A percentile compares a stretch with the other conserved stretches of the same genome.
Conservation (phyloP, 2,329 filamentous ascomycete species). For the Elsinoe batatas region DNA sequence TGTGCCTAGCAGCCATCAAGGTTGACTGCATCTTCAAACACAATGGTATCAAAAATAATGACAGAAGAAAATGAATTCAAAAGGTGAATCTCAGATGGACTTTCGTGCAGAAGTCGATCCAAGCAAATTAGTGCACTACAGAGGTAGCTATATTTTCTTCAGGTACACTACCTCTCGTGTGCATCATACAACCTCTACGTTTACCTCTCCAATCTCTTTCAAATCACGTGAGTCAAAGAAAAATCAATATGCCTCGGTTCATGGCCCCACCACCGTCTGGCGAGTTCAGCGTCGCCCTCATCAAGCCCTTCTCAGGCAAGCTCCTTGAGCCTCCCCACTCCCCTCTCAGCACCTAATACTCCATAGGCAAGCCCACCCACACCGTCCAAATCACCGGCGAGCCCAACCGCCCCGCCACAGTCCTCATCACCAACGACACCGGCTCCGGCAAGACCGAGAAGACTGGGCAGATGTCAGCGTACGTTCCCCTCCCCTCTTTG, state of each 20-base stretch:
- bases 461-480: conserved; percentile 29
- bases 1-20: neutral
- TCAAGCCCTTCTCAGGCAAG: conserved; percentile 26
- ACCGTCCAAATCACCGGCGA: conserved; percentile 34
- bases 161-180: neutral
- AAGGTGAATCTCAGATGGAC: neutral
- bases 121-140: neutral
- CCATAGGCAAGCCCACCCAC: conserved; percentile 23
- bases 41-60: neutral
- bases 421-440: conserved; percentile 26
- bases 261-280: conserved; percentile 29
- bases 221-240: neutral
- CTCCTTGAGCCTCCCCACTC: conserved; percentile 15
- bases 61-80: neutral
- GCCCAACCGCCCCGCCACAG: conserved; percentile 31
- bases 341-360: neutral
- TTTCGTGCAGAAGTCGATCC: neutral
- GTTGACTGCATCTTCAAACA: neutral
- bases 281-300: conserved; percentile 26
- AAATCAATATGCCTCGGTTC: conserved; percentile 25
- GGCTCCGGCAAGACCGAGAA: conserved; percentile 29
- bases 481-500: conserved; percentile 10
- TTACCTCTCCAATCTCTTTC: neutral
- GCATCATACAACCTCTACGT: neutral
- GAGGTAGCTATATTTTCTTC: conserved; percentile 3